Percentiles rank a stretch among this genome's conserved stretches.
phyloP scores from a whole-genome alignment of 305 asterid species.

The Fraxinus sp. region DNA sequence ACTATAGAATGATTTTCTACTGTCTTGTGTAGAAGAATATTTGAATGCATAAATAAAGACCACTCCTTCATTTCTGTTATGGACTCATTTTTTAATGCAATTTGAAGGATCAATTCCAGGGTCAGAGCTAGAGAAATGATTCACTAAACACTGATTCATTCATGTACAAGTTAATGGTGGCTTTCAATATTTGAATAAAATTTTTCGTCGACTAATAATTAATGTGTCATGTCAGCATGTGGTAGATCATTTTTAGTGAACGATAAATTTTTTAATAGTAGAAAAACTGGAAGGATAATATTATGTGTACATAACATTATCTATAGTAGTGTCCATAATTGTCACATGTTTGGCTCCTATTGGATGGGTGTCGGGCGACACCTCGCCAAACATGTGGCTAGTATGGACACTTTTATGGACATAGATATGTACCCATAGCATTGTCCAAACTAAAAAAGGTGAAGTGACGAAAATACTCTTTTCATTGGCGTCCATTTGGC shows the following conservation, averaged over 20 bases:
- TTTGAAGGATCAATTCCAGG: neutral
- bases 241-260: neutral
- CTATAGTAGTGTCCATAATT: too few species aligned
- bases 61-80: neutral
- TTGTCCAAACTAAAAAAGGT: neutral
- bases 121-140: neutral
- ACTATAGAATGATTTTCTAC: neutral
- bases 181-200: neutral
- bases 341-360: too few species aligned
- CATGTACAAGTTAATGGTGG: neutral
- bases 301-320: too few species aligned
- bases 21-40: neutral
- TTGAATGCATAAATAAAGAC: neutral
- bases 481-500: neutral
- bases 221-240: neutral
- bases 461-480: neutral
- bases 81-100: neutral
- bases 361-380: too few species aligned
- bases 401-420: too few species aligned
- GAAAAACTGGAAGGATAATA: too few species aligned
- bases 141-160: neutral
- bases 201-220: neutral
- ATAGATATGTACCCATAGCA: too few species aligned
- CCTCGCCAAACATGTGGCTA: too few species aligned
- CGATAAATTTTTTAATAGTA: neutral